Conservation (phyloP, 306 rosid species). For the Rosa persica region DNA sequence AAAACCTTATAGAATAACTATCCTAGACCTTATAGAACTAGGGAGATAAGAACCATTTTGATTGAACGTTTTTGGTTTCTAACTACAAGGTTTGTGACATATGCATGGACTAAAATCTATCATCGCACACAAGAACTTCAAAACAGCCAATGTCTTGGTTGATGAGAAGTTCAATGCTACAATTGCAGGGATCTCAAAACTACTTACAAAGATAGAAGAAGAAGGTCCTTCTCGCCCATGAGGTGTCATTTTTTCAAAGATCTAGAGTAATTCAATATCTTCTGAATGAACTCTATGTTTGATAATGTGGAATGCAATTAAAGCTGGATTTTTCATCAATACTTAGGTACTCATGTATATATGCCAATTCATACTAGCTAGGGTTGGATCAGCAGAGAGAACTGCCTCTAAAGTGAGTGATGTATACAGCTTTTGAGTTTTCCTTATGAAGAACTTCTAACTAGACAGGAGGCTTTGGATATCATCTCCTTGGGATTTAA, state of each 20-base stretch:
- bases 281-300: conserved; percentile 15
- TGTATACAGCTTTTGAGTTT: conserved; percentile 52
- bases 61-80: conserved; percentile 2
- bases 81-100: conserved; percentile 39
- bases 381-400: conserved; percentile 21
- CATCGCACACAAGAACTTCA: conserved; percentile 37
- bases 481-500: conserved; percentile 38
- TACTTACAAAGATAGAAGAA: conserved; percentile 42
- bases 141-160: conserved; percentile 48
- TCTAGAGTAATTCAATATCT: conserved; percentile 41
- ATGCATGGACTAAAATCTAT: conserved; percentile 48
- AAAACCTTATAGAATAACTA: not conserved
- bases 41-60: not conserved
- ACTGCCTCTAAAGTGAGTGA: conserved; percentile 32
- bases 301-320: not conserved
- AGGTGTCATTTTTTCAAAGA: conserved; percentile 39
- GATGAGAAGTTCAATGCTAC: conserved; percentile 46
- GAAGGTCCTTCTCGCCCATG: conserved; percentile 39
- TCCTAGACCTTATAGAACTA: not conserved
- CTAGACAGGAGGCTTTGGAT: conserved; percentile 42
- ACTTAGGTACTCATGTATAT: not conserved
- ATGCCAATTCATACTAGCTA: conserved; percentile 18
- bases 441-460: conserved; percentile 42
- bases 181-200: conserved; percentile 38
- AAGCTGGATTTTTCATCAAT: not conserved